Evolutionary conservation across 257 asterid species (phyloP), one percentile per base, ranked within the genome.

Genomic region (Fraxinus americana): DNA sequence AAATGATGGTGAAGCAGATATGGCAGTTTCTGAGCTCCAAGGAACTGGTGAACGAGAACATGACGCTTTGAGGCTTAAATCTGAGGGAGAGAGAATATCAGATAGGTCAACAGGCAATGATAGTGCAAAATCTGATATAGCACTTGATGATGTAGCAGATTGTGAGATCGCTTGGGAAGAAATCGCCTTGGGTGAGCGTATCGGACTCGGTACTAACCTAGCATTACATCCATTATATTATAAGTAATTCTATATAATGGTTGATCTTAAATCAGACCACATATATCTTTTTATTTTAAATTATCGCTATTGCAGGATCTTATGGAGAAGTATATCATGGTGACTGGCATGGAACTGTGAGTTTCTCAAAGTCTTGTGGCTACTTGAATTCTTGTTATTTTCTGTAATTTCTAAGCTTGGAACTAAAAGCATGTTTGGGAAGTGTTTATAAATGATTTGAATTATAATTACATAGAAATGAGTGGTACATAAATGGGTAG

Each of bases 331-430:
- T 95, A 59, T 91, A 91, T 68, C 98, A 89, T 78, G 99, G 98
- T 65, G 99, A 95, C 72, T 95, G 98, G 99, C 98, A 92, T 82
- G 99, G 97, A 87, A 95, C 99, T 82, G 99, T 94, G 86, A 94
- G 99, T 94, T 80, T 75, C 36, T 80, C 34, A 63, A 23, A 75
- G 67, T 21, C 82, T 75, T 81, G 48, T 66, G 68, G 38, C 82
- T 75, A 29, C 78, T 72, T 68, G 8, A 57, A 57, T 57, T 57
- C 66, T n/a, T 57, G 29, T 57, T 57, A 35, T 32, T 41, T 70
- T 67, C 77, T 76, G 48, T 52, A 25, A 32, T 43, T 61, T 50
- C 29, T 50, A 12, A 19, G 30, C n/a, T n/a, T 21, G 57, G 59
- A 36, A 39, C 78, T 48, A 43, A 8, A 39, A 39, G 12, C 45